These are phyloP conservation scores for Phanerochaete sordida DNA, from an alignment of 768 basidiomycete genomes.

Conservation along the genomic window DNA sequence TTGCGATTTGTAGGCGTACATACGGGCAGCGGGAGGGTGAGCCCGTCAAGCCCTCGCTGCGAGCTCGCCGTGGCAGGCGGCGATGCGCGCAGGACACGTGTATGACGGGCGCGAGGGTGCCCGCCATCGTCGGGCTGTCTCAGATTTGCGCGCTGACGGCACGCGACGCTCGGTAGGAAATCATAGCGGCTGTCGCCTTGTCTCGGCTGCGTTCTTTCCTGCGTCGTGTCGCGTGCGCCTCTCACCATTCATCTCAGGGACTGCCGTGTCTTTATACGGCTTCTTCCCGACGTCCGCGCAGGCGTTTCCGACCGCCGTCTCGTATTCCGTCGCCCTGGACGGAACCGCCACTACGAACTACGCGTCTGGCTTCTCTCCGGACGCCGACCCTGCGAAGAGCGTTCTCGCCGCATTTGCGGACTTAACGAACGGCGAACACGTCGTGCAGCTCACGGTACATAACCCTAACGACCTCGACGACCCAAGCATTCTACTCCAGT, in stretches of 20 bases:
- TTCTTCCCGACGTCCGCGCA: conserved; percentile 35
- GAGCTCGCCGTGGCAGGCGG: too few relatives aligned
- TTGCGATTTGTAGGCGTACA: neutral
- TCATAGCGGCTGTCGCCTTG: neutral
- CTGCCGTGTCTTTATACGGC: conserved; percentile 59
- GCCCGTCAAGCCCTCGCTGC: too few relatives aligned
- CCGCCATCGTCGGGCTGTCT: neutral
- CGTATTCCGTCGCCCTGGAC: conserved; percentile 53
- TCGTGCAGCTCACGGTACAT: conserved; percentile 48
- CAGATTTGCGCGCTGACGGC: neutral
- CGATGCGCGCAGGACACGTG: neutral
- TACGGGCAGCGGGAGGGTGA: too few relatives aligned
- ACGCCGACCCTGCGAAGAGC: conserved; percentile 26
- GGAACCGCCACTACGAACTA: conserved; percentile 30
- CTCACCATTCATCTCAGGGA: conserved; percentile 42
- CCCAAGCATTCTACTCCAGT: conserved; percentile 32
- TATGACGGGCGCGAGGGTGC: neutral
- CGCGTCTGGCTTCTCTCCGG: conserved; percentile 22
- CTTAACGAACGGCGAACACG: conserved; percentile 49
- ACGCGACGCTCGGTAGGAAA: neutral
- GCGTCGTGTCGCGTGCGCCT: neutral
- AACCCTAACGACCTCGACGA: conserved; percentile 24
- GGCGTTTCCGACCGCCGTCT: conserved; percentile 4
- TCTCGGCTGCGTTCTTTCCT: neutral
- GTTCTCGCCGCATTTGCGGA: conserved; percentile 48